These are phyloP conservation scores for Stenocarpella maydis DNA, from an alignment of 2,329 filamentous ascomycete species.

Conservation along the genomic window DNA sequence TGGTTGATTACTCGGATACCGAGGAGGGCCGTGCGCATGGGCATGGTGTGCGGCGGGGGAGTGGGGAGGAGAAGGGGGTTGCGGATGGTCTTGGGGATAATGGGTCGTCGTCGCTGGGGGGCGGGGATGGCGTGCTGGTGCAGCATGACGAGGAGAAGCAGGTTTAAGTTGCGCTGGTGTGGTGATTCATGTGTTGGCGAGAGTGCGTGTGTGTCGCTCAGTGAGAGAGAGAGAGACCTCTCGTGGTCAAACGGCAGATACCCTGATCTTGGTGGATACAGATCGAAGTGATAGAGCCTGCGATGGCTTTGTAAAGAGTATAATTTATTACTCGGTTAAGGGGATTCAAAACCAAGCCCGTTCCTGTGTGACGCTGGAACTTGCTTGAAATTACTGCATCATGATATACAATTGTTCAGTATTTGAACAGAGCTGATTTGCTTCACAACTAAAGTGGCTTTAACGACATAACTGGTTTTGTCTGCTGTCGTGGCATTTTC, in stretches of 20 bases:
- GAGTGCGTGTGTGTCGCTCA: not conserved
- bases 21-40: conserved; percentile 37
- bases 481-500: too few species aligned
- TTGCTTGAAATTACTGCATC: too few species aligned
- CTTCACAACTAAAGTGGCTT: too few species aligned
- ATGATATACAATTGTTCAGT: not conserved
- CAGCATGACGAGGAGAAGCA: conserved; percentile 21
- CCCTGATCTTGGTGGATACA: conserved; percentile 10
- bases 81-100: not conserved
- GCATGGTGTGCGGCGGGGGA: not conserved
- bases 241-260: conserved; percentile 10
- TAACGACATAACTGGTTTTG: too few species aligned
- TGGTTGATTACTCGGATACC: conserved; percentile 54
- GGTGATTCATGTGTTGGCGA: not conserved
- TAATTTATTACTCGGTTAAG: not conserved
- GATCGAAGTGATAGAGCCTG: not conserved
- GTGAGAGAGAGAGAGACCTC: not conserved
- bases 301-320: not conserved
- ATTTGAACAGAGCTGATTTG: not conserved
- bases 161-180: not conserved
- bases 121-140: not conserved
- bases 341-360: too few species aligned
- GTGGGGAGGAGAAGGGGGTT: conserved; percentile 26
- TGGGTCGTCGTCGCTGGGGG: not conserved
- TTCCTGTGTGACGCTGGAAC: too few species aligned